Conservation (phyloP, 2,329 filamentous ascomycete genomes). For the Rhynchosporium secalis region DNA sequence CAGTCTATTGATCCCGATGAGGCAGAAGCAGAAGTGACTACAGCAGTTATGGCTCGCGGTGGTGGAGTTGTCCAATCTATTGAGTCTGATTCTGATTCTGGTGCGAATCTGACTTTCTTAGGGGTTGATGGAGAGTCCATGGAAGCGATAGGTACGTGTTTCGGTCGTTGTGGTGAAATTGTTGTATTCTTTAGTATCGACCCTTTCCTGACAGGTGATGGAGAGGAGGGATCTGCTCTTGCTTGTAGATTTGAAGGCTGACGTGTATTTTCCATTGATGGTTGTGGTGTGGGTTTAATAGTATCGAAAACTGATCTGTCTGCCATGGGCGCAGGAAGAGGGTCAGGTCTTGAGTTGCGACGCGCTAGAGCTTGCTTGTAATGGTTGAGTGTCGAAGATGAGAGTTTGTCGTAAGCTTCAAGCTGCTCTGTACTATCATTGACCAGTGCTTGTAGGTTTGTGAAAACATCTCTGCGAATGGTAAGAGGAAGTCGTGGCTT, state of each 20-base stretch:
- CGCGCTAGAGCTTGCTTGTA: slow-evolving; percentile 7
- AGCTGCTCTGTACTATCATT: not conserved
- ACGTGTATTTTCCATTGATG: not conserved
- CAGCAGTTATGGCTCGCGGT: not conserved
- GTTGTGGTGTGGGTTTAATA: not conserved
- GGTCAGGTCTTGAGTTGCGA: not conserved
- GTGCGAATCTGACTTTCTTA: not conserved
- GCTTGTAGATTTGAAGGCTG: too few relatives aligned
- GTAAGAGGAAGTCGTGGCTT: not conserved
- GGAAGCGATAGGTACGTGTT: too few relatives aligned
- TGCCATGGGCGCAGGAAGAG: not conserved
- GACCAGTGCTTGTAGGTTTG: not conserved
- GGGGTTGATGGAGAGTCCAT: too few relatives aligned
- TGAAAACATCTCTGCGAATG: not conserved
- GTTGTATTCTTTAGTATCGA: too few relatives aligned
- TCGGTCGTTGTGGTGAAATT: too few relatives aligned
- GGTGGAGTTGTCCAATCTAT: not conserved
- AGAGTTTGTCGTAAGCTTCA: slow-evolving; percentile 12
- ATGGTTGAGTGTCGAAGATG: not conserved
- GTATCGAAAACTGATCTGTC: too few relatives aligned
- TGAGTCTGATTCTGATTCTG: not conserved
- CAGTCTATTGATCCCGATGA: too few relatives aligned
- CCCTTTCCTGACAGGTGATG: too few relatives aligned
- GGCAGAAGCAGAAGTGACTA: too few relatives aligned
- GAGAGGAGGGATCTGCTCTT: too few relatives aligned